Base-by-base conservation (phyloP, 768 basidiomycete genomes). In the Panus rudis region DNA sequence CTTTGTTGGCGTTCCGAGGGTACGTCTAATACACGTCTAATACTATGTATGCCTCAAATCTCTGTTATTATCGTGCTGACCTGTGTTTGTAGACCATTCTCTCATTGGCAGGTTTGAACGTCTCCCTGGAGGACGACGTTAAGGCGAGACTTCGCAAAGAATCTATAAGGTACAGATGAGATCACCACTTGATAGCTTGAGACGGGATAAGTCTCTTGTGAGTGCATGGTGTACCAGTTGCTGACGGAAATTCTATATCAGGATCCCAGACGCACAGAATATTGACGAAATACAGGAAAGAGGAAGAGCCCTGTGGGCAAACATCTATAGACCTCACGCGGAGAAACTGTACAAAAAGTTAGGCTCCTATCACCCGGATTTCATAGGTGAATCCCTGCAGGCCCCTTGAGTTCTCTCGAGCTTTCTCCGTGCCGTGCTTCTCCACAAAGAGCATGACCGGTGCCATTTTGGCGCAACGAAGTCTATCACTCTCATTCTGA, bases 321-420 rank as follows among this genome's bases (percentile, higher is more conserved):
- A 80, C 42, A 91, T 94, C 64, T 94, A 94, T 63, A 69, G 78
- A 62, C 91, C 91, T 60, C 86, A 91, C 69, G 83, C 81, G 58
- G 79, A 79, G 69, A 94, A 93, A 68, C 78, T 94, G 59, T 77
- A 89, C 65, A 69, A 79, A 68, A 94, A 92, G 69, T 73, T 94
- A 50, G 81, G 74, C 59, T 74, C 77, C 43, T 88, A 90, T 69
- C 92, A 94, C 64, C 92, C 92, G 48, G 92, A 94, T 72, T 88
- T 94, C 69, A 90, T 92, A 63, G 72, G 88, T 91, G 64, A 69
- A 87, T 79, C 56, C 60, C 47, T 17, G 21, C 46, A 38, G 39
- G 24, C 33, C 37, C 40, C 8, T 37, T 30, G 37, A 26, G 24
- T 31, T 45, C 27, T 26, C 31, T n/a, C n/a, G n/a, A n/a, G n/a